A percentile compares a stretch with the other conserved stretches of the same genome.
Conservation (phyloP, 2,329 filamentous ascomycete species). For the Fusarium brevicatenulatum region DNA sequence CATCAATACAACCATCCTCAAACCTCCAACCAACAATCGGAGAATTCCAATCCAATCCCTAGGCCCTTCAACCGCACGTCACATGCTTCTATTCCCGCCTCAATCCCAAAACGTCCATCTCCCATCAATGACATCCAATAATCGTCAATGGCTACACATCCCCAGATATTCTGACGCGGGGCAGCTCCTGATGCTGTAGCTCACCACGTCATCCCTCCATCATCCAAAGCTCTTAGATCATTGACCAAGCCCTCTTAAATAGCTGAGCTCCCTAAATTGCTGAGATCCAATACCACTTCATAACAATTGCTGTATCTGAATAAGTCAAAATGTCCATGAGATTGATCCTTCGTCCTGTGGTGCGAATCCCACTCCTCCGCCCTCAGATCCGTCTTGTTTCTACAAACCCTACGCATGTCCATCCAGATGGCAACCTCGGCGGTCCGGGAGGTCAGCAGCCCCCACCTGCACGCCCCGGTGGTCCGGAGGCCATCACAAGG, state of each 20-base stretch:
- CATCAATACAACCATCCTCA: background rate
- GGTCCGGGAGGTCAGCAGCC: slow-evolving; percentile 50
- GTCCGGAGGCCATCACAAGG: slow-evolving; percentile 44
- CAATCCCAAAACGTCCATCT: slow-evolving; percentile 14
- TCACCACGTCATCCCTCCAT: slow-evolving; percentile 38
- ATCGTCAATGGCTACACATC: slow-evolving; percentile 5
- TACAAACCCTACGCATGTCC: background rate
- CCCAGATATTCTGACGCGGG: slow-evolving; percentile 7
- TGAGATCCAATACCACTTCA: background rate
- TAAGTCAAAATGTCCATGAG: slow-evolving; percentile 17
- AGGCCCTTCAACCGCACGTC: background rate
- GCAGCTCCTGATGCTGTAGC: slow-evolving; percentile 3
- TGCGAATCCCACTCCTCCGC: slow-evolving; percentile 37
- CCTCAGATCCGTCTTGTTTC: slow-evolving; percentile 24
- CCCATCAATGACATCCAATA: slow-evolving; percentile 19
- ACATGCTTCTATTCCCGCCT: background rate
- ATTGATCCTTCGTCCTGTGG: slow-evolving; percentile 34
- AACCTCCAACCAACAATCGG: background rate
- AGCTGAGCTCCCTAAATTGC: background rate
- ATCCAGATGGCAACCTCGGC: slow-evolving; percentile 39
- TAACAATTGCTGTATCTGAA: background rate
- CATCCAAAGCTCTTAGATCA: slow-evolving; percentile 27
- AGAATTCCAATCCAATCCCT: slow-evolving; percentile 5
- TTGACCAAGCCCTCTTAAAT: slow-evolving; percentile 2
- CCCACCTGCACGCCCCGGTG: slow-evolving; percentile 41